phyloP scores from a whole-genome alignment of 148 eudicot genomes.

The Pharnaceum exiguum region DNA sequence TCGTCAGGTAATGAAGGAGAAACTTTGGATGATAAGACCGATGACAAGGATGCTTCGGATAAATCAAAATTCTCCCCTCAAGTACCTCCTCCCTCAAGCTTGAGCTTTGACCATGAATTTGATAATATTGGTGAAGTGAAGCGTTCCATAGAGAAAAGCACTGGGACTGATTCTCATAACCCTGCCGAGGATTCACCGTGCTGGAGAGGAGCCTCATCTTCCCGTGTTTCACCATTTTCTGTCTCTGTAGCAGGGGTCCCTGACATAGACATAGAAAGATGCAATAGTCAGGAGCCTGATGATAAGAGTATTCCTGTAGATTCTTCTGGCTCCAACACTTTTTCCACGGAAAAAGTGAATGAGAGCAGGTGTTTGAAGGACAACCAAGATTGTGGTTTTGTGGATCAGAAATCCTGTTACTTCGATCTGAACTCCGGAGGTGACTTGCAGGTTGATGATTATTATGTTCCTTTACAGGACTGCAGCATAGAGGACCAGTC shows the following conservation, averaged over 20 bases:
- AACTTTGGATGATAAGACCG: slow-evolving; percentile 12
- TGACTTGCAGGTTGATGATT: slow-evolving; percentile 22
- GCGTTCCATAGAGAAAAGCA: slow-evolving; percentile 32
- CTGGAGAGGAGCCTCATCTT: slow-evolving; percentile 81
- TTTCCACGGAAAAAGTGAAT: slow-evolving; percentile 7
- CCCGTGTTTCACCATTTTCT: slow-evolving; percentile 40
- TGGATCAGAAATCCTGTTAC: slow-evolving; percentile 13
- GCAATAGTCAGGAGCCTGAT: slow-evolving; percentile 24
- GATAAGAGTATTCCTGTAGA: slow-evolving; percentile 6
- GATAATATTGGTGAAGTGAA: slow-evolving; percentile 33
- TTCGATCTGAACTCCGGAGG: slow-evolving; percentile 22
- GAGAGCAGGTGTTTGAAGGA: slow-evolving; percentile 23
- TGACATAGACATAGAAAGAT: slow-evolving; percentile 27
- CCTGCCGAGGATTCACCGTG: slow-evolving; percentile 90
- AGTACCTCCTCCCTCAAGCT: slow-evolving; percentile 24
- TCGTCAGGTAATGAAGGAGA: slow-evolving; percentile 32
- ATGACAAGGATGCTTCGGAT: slow-evolving; percentile 17
- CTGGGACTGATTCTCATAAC: slow-evolving; percentile 49
- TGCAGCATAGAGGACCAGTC: slow-evolving; percentile 15
- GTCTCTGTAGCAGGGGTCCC: slow-evolving; percentile 25
- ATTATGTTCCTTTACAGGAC: slow-evolving; percentile 20
- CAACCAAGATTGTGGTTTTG: slow-evolving; percentile 10
- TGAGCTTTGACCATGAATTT: slow-evolving; percentile 23
- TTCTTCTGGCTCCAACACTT: slow-evolving; percentile 1
- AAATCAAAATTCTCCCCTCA: slow-evolving; percentile 29